These are phyloP conservation scores for Moricandia arvensis DNA, from an alignment of 345 rosid genomes.

Conservation along the genomic window DNA sequence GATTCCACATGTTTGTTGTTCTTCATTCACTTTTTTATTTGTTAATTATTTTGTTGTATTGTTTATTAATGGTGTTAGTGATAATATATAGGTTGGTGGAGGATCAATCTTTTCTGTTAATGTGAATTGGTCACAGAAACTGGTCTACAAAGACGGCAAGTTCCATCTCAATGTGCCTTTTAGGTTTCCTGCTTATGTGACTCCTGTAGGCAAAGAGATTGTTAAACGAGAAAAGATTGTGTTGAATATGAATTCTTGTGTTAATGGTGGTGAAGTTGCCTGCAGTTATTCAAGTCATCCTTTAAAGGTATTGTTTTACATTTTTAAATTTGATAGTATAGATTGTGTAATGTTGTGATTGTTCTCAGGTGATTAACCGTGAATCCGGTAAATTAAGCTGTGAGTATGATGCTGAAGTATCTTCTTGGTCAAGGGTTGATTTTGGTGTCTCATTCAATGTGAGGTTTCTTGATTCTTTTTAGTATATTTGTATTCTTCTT, in stretches of 20 bases:
- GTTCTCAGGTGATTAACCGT: constrained; percentile 51
- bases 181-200: constrained; percentile 72
- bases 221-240: constrained; percentile 60
- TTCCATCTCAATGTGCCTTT: constrained; percentile 68
- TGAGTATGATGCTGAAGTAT: constrained; percentile 66
- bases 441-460: constrained; percentile 64
- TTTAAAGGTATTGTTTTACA: constrained; percentile 52
- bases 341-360: constrained; percentile 12
- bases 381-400: constrained; percentile 62
- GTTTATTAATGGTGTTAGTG: neutral
- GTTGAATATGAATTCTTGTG: constrained; percentile 65
- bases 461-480: constrained; percentile 33
- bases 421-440: constrained; percentile 66
- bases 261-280: constrained; percentile 49
- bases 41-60: neutral
- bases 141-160: constrained; percentile 52
- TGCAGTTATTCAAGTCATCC: constrained; percentile 70
- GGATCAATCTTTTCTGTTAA: constrained; percentile 66
- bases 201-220: constrained; percentile 56
- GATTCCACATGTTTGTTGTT: constrained; percentile 64
- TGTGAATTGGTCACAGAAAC: constrained; percentile 71
- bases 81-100: constrained; percentile 72
- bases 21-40: neutral
- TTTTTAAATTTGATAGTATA: neutral
- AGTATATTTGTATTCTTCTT: constrained; percentile 1